These are phyloP conservation scores for Penicillium cinerascens DNA, from an alignment of 495 filamentous ascomycete species.

Conservation along the genomic window DNA sequence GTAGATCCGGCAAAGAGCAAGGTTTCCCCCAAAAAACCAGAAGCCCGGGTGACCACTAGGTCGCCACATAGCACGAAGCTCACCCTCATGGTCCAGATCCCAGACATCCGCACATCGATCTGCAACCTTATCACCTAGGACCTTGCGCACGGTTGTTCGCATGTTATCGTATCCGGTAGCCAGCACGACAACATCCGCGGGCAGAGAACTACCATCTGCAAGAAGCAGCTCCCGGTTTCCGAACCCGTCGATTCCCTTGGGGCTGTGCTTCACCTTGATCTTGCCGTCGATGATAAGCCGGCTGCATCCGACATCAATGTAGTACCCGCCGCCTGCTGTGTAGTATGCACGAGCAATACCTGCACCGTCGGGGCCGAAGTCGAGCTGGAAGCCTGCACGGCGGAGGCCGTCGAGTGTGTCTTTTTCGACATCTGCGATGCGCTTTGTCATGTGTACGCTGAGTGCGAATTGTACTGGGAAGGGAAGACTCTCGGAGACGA, in stretches of 20 bases:
- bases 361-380: conserved; percentile 58
- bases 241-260: conserved; percentile 55
- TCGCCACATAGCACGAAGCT: conserved; percentile 68
- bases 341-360: conserved; percentile 70
- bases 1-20: conserved; percentile 68
- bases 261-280: conserved; percentile 68
- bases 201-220: conserved; percentile 59
- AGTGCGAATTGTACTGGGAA: conserved; percentile 56
- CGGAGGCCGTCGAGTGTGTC: conserved; percentile 56
- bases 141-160: conserved; percentile 55
- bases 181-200: conserved; percentile 74
- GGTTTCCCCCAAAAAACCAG: conserved; percentile 78
- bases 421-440: conserved; percentile 49
- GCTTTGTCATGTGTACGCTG: conserved; percentile 47
- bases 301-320: conserved; percentile 72
- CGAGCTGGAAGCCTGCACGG: conserved; percentile 64
- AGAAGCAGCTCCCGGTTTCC: conserved; percentile 54
- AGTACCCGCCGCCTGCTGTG: conserved; percentile 71
- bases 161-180: conserved; percentile 84
- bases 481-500: conserved; percentile 54
- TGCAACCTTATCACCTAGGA: conserved; percentile 68
- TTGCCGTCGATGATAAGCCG: conserved; percentile 71
- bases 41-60: conserved; percentile 67
- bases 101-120: conserved; percentile 68
- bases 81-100: conserved; percentile 77